A percentile compares a stretch with the other conserved stretches of the same genome.
These are phyloP conservation scores for Aureobasidium sp. DNA, from an alignment of 2,329 filamentous ascomycete genomes.

Conservation along the genomic window DNA sequence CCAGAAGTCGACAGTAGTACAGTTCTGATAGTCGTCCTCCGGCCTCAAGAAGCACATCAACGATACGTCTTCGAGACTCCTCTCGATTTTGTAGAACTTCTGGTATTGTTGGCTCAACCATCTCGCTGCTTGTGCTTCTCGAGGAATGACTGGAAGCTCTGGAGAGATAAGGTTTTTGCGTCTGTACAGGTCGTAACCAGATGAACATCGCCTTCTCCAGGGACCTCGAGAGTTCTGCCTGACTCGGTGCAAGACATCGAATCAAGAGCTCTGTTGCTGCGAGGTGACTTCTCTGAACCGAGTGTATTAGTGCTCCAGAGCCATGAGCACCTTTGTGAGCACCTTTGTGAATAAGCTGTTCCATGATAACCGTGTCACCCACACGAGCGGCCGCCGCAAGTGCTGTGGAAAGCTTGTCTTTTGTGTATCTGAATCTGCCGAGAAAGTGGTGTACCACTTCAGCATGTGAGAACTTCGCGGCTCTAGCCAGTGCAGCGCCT, in stretches of 20 bases:
- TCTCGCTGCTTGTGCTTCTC: background rate
- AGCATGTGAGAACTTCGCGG: constrained; percentile 3
- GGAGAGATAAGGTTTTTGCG: background rate
- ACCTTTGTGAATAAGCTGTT: background rate
- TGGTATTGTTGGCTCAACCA: background rate
- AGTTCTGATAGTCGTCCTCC: constrained; percentile 5
- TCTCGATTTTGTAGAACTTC: background rate
- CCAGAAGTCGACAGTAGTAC: constrained; percentile 8
- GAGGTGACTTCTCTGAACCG: constrained; percentile 1
- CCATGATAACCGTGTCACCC: background rate
- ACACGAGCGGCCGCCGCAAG: background rate
- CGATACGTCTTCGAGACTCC: background rate
- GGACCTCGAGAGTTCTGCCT: background rate
- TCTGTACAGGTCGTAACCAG: background rate
- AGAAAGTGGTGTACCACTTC: background rate
- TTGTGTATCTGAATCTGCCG: background rate
- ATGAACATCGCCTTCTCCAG: constrained; percentile 6
- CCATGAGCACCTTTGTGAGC: background rate
- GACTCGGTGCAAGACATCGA: background rate
- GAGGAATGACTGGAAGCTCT: background rate
- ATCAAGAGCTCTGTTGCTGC: constrained; percentile 4
- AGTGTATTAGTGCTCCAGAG: background rate
- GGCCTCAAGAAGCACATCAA: background rate
- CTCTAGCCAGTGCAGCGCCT: constrained; percentile 1
- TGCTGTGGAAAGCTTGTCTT: background rate